Evolutionary conservation across 2,329 filamentous ascomycete species (phyloP), one percentile per base, ranked within the genome.

Genomic region (Fusarium albidum): DNA sequence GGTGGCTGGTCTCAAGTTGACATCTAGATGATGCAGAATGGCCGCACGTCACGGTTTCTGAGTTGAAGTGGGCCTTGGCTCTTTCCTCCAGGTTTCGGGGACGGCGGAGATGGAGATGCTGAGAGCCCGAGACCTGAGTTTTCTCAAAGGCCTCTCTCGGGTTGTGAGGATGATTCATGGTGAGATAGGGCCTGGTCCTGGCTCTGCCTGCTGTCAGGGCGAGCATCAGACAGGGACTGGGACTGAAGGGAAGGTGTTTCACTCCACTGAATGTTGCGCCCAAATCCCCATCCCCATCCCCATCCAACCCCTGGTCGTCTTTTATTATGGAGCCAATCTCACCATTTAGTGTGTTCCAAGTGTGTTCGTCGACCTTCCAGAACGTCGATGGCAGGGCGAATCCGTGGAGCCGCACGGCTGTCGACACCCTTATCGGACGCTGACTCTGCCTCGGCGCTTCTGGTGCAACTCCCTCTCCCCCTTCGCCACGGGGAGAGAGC

Each of bases 271-370:
- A 66, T 61, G 49, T 64, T 67, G 63, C 58, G 63, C 60, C 61
- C 46, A 50, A 62, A 47, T 46, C 31, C 35, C n/a, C n/a, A n/a
- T n/a, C n/a, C n/a, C n/a, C n/a, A n/a, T n/a, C n/a, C n/a, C n/a
- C 35, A 49, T 26, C 39, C 21, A 4, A 52, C 55, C 61, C 65
- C 49, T 65, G 61, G 14, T 26, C 27, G 57, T 38, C 50, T 52
- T 57, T 62, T 53, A 63, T 64, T 65, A 64, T 67, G 64, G 65
- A 65, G 58, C 61, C 52, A 65, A 64, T 58, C 50, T 67, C 63
- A 59, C 59, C 51, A 57, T 58, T 58, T 67, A 67, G 63, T 61
- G 65, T 50, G 63, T 67, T 68, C 65, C 63, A 63, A 66, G 59
- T 61, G 59, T 61, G 51, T 60, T 59, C 37, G 46, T 62, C 51